phyloP scores from a whole-genome alignment of 768 basidiomycete species.

The Xerocomellus dryophilus region DNA sequence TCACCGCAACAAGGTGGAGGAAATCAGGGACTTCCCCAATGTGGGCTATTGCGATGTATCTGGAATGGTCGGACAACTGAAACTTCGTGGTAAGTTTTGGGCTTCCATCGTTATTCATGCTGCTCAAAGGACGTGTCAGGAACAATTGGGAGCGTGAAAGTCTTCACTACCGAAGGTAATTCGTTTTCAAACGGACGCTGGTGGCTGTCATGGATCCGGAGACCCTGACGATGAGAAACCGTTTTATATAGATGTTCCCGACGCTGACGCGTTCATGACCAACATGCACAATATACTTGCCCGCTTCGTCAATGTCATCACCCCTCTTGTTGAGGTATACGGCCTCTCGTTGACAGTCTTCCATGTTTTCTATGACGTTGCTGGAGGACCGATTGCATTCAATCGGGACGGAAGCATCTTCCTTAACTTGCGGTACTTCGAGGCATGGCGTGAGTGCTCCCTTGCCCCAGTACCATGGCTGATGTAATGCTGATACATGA shows the following conservation, averaged over 20 bases:
- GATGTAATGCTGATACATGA: no score
- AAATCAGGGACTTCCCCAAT: not conserved
- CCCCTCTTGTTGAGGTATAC: conserved; percentile 64
- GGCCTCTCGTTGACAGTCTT: conserved; percentile 64
- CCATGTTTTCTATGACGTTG: conserved; percentile 79
- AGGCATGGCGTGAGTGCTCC: conserved; percentile 60
- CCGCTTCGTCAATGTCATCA: conserved; percentile 68
- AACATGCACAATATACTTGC: no score
- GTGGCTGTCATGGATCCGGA: not conserved
- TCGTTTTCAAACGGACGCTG: not conserved
- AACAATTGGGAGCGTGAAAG: not conserved
- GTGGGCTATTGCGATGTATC: not conserved
- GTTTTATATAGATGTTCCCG: no score
- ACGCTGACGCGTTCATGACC: no score
- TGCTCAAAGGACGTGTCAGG: not conserved
- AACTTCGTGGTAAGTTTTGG: not conserved
- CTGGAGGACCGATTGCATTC: conserved; percentile 84
- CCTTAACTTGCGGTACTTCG: no score
- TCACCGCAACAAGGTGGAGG: not conserved
- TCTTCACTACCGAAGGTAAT: not conserved
- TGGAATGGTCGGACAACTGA: not conserved
- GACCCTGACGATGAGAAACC: not conserved
- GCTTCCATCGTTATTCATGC: not conserved
- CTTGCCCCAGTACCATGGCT: no score
- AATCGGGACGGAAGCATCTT: conserved; percentile 84